These are phyloP conservation scores for Trichosporon ovoides DNA, from an alignment of 1,284 basidiomycete species.

Conservation along the genomic window DNA sequence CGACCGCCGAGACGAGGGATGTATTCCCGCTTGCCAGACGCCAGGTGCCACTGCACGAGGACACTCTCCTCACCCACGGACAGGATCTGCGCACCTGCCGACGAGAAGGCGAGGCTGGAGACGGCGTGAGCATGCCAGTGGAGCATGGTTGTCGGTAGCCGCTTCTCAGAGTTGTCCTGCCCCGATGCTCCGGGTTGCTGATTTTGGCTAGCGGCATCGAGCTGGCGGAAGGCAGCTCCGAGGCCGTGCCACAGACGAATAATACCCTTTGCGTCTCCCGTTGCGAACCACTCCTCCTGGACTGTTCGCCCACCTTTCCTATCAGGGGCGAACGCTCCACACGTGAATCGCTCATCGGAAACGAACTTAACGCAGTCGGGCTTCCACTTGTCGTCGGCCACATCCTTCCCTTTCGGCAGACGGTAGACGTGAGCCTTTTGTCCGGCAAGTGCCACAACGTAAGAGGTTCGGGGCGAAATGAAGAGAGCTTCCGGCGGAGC, in stretches of 20 bases:
- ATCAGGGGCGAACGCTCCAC: conserved; percentile 79
- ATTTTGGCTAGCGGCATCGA: conserved; percentile 26
- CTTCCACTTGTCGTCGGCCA: conserved; percentile 24
- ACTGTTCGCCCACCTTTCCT: conserved; percentile 19
- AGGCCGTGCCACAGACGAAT: conserved; percentile 92
- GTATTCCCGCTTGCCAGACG: conserved; percentile 79
- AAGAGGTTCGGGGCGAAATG: conserved; percentile 64
- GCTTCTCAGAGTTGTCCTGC: conserved; percentile 29
- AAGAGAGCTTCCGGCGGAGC: conserved; percentile 49
- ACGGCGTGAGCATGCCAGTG: conserved; percentile 99
- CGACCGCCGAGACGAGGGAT: conserved; percentile 88
- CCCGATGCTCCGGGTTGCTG: conserved; percentile 1
- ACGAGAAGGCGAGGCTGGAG: conserved; percentile 78
- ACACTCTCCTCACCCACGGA: conserved; percentile 96
- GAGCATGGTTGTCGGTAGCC: conserved; percentile 67
- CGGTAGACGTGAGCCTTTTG: conserved; percentile 77
- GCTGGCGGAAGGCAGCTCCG: conserved; percentile 53
- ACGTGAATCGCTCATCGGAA: conserved; percentile 58
- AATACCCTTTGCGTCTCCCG: conserved; percentile 78
- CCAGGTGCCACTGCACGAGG: conserved; percentile 90
- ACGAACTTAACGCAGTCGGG: conserved; percentile 73
- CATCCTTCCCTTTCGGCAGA: conserved; percentile 41
- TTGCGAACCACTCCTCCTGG: conserved; percentile 83
- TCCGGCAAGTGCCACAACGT: conserved; percentile 75
- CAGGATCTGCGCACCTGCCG: conserved; percentile 85